Evolutionary conservation across 1,284 basidiomycete species (phyloP).

Genomic region (Rhodotorula sp.): DNA sequence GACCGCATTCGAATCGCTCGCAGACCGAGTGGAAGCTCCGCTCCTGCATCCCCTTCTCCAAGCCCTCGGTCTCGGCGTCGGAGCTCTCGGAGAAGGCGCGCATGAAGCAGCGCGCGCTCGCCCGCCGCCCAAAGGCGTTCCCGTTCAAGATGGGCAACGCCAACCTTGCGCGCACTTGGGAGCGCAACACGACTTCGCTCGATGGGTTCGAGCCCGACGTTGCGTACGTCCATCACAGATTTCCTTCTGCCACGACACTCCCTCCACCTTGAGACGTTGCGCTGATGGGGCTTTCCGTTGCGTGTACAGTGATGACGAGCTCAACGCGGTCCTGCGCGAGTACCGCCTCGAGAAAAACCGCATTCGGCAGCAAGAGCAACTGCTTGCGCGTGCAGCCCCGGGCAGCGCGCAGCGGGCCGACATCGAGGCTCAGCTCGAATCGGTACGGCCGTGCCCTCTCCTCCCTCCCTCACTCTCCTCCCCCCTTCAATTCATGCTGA

Average conservation of each 20-base stretch:
- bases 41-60: constrained; percentile 39
- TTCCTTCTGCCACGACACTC: not conserved
- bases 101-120: constrained; percentile 18
- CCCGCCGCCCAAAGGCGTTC: constrained; percentile 21
- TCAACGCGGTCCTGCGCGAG: constrained; percentile 3
- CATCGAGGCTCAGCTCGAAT: constrained; percentile 11
- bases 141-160: constrained; percentile 40
- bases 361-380: constrained; percentile 1
- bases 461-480: not conserved
- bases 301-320: constrained; percentile 10
- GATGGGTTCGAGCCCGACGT: constrained; percentile 30
- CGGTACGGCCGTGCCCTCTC: not conserved
- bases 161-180: constrained; percentile 36
- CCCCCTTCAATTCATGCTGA: too few species aligned
- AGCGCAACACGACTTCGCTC: constrained; percentile 25
- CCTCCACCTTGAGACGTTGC: not conserved
- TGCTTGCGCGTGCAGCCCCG: constrained; percentile 9
- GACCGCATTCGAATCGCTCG: not conserved
- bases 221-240: constrained; percentile 8
- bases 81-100: constrained; percentile 10
- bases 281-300: too few species aligned
- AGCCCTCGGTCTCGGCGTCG: constrained; percentile 11
- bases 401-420: constrained; percentile 12
- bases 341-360: constrained; percentile 9
- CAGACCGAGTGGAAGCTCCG: constrained; percentile 46